Base-by-base conservation (phyloP, 805 yeast species). In the Wickerhamomyces pijperi region DNA sequence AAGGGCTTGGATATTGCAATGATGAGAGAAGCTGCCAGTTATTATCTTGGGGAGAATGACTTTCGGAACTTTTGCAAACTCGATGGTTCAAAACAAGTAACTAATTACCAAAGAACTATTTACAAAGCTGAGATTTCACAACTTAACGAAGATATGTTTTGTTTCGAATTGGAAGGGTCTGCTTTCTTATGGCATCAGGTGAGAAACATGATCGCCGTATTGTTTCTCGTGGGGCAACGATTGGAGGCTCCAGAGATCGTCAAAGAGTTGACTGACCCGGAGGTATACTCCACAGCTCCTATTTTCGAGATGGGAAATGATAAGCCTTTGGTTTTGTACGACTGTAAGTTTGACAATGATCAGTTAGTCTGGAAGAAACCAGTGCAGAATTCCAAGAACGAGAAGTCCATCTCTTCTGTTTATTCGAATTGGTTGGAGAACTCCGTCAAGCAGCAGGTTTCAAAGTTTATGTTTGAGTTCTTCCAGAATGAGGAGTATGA, bases 141-240 rank as follows among this genome's bases (percentile, higher is more conserved):
- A 8, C 40, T 63, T 3, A 41, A 42, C 5, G 50, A 50, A 17
- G 59, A 65, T 25, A 74, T 71, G 4, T 66, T 73, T 39, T 79
- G 78, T 41, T 76, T 90, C 56, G 87, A 86, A 54, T 62, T 92
- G 39, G 68, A 72, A 45, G 98, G 98, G 0, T 67, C 83, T 2
- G 98, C 97, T 8, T 92, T 92, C 49, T 61, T 92, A 40, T 92
- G 97, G 97, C 97, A 92, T 56, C 98, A 92, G 59, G 98, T 92
- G 16, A 72, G 98, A 42, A 87, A 95, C 48, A 92, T 92, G 92
- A 74, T 87, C 64, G 95, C 95, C 0, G 65, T 82, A 11, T 56
- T 92, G 40, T 74, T 92, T 39, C 59, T 82, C 19, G 77, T 87
- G 7, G 98, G 96, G 1, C 95, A 87, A 57, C 65, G 65, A 14